phyloP scores from a whole-genome alignment of 2,329 filamentous ascomycete species.

The Xylaria arbuscula region DNA sequence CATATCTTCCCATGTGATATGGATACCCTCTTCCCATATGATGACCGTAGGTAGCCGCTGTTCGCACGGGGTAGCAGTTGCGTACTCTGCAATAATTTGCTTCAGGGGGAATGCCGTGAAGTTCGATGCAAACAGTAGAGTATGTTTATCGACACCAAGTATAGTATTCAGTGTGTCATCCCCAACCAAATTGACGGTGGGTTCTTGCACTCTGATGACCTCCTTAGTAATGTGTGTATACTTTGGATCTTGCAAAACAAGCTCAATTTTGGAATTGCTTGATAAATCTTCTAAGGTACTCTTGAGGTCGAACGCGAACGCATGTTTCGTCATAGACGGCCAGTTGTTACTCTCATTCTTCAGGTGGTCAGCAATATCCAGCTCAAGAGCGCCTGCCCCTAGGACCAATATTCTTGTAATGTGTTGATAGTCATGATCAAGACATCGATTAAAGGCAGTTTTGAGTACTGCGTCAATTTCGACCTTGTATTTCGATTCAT shows the following conservation, averaged over 20 bases:
- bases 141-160: neutral
- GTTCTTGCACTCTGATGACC: neutral
- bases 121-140: neutral
- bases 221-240: neutral
- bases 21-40: neutral
- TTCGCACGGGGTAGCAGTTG: neutral
- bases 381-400: neutral
- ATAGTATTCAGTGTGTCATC: neutral
- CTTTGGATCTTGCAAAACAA: neutral
- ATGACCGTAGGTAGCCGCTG: neutral
- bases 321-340: neutral
- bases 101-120: neutral
- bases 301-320: neutral
- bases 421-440: neutral
- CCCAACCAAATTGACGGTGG: neutral
- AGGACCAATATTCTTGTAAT: neutral
- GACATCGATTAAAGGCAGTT: neutral
- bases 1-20: constrained; percentile 3
- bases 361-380: neutral
- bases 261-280: neutral
- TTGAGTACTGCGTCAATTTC: neutral
- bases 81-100: neutral
- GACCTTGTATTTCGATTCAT: neutral
- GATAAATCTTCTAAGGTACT: neutral
- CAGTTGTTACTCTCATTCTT: neutral